Base-by-base conservation (phyloP, 192 early-diverging fungal genomes). In the Spinellus fusiger region DNA sequence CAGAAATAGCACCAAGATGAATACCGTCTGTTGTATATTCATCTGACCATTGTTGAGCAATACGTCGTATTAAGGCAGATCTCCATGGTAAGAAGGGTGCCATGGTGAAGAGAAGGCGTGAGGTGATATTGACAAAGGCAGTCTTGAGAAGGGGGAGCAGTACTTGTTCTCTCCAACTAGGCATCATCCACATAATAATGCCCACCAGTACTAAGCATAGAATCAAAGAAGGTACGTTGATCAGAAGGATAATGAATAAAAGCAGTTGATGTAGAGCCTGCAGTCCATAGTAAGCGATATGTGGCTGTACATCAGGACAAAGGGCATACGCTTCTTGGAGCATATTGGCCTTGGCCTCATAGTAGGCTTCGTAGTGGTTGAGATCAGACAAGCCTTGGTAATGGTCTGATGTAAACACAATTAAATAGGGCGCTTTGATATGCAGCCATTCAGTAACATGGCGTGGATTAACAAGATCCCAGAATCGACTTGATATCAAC, bases 21-120 rank as follows among this genome's bases (percentile, higher is more conserved):
- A 58, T 53, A 28, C 68, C 68, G 25, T 70, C 56, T 22, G 37
- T 52, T 20, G 57, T 62, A 25, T 70, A 70, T 25, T 70, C 68
- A 12, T 49, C n/a, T 3, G 15, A n/a, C 40, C 40, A 44, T 44
- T 44, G 15, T 18, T 56, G 54, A 35, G 57, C 25, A 46, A 23
- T 20, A 18, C 46, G 18, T 15, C 57, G 5, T 29, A 49, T 59
- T n/a, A 48, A 18, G n/a, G 26, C 44, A 20, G 46, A 2, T 26
- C 27, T 49, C 25, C 27, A 18, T 31, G 44, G 29, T 12, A 9
- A 3, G 8, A 28, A 18, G 22, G 27, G 20, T n/a, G 40, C 28
- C 18, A 31, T 25, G 27, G 44, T 47, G 13, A 25, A 16, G 7
- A 59, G 40, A 28, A 59, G 25, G n/a, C 32, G 1, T n/a, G 29